phyloP scores from a whole-genome alignment of 2,329 filamentous ascomycete species.

The Phialocephala sp. region DNA sequence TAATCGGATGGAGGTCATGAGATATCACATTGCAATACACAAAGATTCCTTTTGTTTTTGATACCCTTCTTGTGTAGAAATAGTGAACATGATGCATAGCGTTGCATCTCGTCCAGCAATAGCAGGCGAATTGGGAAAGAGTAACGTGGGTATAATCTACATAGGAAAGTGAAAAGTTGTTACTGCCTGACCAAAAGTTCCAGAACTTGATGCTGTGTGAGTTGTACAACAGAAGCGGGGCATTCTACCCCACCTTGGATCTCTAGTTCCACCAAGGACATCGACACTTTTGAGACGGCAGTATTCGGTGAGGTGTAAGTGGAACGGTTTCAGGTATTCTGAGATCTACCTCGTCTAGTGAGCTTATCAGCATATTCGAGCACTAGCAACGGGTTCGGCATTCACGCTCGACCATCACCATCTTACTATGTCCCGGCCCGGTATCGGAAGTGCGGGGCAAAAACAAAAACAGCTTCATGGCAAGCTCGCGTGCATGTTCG shows the following conservation, averaged over 20 bases:
- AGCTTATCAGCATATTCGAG: neutral
- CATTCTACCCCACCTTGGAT: neutral
- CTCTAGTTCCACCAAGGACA: neutral
- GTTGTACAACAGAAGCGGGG: constrained; percentile 10
- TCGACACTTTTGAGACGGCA: neutral
- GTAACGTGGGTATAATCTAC: constrained; percentile 17
- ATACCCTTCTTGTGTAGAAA: constrained; percentile 33
- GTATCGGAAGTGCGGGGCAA: constrained; percentile 31
- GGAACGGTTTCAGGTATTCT: constrained; percentile 2
- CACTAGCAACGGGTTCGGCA: neutral
- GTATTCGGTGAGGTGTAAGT: neutral
- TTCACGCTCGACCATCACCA: neutral
- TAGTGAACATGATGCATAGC: constrained; percentile 21
- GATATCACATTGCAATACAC: constrained; percentile 18
- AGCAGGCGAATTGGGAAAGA: constrained; percentile 17
- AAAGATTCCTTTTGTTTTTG: constrained; percentile 28
- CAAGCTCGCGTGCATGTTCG: constrained; percentile 14
- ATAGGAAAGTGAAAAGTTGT: constrained; percentile 23
- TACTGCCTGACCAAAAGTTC: neutral
- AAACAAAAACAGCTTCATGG: constrained; percentile 15
- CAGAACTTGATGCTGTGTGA: neutral
- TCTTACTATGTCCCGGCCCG: neutral
- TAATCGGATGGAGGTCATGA: constrained; percentile 5
- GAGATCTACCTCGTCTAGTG: neutral
- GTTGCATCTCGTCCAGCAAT: constrained; percentile 19